Percentiles rank a stretch among this genome's conserved stretches.
These are phyloP conservation scores for Leishmania turanica DNA, from an alignment of 208 protist species.

Conservation along the genomic window DNA sequence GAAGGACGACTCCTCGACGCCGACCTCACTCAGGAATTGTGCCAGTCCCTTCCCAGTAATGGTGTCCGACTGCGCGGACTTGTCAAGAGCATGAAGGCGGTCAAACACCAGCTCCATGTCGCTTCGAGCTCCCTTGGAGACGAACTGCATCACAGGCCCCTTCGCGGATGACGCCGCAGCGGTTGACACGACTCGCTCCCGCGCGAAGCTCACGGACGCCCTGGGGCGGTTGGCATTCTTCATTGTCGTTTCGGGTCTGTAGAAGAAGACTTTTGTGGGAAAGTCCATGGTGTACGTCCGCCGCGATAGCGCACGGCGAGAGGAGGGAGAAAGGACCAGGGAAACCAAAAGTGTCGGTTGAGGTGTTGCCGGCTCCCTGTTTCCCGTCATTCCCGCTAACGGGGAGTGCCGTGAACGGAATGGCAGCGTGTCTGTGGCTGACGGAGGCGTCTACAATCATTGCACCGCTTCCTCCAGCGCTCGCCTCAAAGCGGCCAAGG, in stretches of 20 bases:
- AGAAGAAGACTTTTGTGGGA: background rate
- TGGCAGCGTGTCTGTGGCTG: background rate
- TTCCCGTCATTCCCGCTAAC: background rate
- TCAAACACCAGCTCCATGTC: conserved; percentile 78
- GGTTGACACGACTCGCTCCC: conserved; percentile 13
- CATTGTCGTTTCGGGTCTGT: background rate
- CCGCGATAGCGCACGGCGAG: background rate
- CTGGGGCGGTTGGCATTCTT: background rate
- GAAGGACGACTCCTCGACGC: conserved; percentile 40
- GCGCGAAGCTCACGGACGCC: conserved; percentile 2
- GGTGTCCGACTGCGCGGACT: conserved; percentile 41
- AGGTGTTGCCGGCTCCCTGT: background rate
- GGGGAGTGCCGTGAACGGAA: background rate
- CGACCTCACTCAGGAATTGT: conserved; percentile 59
- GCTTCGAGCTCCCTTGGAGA: conserved; percentile 29
- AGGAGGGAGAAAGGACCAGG: background rate
- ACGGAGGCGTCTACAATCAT: background rate
- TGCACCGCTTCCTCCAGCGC: background rate
- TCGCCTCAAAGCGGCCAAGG: background rate
- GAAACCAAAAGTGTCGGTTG: background rate
- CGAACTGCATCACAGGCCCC: conserved; percentile 7
- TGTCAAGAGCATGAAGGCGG: conserved; percentile 41
- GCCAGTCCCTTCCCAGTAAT: conserved; percentile 61
- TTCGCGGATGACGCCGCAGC: background rate
- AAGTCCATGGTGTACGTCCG: background rate